Evolutionary conservation across 2,329 filamentous ascomycete genomes (phyloP), one percentile per base, ranked within the genome.

Genomic region (Colletotrichum somersetense): DNA sequence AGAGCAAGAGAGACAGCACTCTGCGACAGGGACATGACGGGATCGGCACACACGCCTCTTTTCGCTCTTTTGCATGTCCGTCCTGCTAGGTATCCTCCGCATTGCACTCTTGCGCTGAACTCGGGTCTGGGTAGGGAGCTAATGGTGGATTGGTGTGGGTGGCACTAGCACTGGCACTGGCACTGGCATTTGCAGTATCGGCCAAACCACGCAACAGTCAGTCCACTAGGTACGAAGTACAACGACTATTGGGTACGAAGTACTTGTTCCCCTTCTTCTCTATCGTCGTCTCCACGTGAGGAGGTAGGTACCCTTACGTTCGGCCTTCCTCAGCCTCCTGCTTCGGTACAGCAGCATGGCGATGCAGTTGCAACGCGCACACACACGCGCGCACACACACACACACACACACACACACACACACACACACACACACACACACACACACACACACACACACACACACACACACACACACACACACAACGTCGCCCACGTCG

Each of bases 1-100:
- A n/a, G 20, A 50, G 30, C 20, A 62, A 50, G 42, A 50, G 42
- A 48, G 58, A 61, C 58, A 62, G 59, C 26, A 48, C 48, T 52
- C 23, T 57, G 42, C 33, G 61, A 58, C 61, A 50, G 65, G 48
- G 58, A 62, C 65, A 63, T 52, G 52, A 65, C 61, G 61, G 66
- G 66, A 65, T 68, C 55, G 44, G 61, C 61, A 68, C 66, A 65
- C 55, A 59, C 53, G 56, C 67, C 40, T 61, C 42, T 44, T 23
- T 38, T 66, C 57, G 62, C 55, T 70, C 44, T 70, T 53, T 53
- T 63, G 57, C 67, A 35, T 26, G 53, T 48, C 67, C 18, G 53
- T 48, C 67, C 18, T 35, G 33, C 57, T 67, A 11, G 44, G 23
- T 44, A 33, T 26, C 26, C 62, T 35, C 26, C 62, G 52, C 67